A percentile compares a stretch with the other conserved stretches of the same genome.
Evolutionary conservation across 306 rosid genomes (phyloP).

Genomic region (Cyamopsis tetragonoloba): DNA sequence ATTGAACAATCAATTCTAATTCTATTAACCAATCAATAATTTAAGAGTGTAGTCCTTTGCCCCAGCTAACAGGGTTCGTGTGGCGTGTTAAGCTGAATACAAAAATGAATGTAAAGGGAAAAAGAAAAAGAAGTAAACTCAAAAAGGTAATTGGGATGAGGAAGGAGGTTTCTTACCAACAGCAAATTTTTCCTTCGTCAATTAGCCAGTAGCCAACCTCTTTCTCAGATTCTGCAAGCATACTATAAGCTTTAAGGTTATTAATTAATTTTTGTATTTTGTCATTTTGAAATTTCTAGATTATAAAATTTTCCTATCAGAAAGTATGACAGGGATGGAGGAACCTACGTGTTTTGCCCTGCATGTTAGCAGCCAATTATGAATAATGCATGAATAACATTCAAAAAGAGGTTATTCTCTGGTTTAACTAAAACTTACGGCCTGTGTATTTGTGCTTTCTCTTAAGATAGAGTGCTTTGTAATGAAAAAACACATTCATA

Average conservation of each 20-base stretch:
- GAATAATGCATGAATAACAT: neutral
- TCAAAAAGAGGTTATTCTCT: neutral
- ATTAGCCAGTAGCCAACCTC: neutral
- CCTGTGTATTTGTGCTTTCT: too few relatives aligned
- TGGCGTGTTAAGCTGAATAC: neutral
- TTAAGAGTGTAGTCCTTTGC: too few relatives aligned
- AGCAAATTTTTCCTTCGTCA: neutral
- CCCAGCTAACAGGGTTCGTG: neutral
- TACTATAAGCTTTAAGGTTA: neutral
- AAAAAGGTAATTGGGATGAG: neutral
- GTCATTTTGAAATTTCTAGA: neutral
- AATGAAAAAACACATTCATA: too few relatives aligned
- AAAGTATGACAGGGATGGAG: neutral
- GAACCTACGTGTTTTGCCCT: neutral
- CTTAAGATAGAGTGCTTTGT: too few relatives aligned
- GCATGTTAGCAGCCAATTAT: neutral
- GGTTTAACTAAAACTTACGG: too few relatives aligned
- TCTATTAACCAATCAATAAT: too few relatives aligned
- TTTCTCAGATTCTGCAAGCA: conserved; percentile 17
- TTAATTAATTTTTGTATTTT: neutral
- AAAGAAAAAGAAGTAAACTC: neutral
- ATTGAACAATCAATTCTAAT: neutral
- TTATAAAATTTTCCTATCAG: neutral
- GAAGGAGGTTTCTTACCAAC: neutral
- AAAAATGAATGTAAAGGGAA: neutral